Percentiles rank a stretch among this genome's conserved stretches.
Conservation (phyloP, 192 early-diverging fungal genomes). For the Coemansia sp. region DNA sequence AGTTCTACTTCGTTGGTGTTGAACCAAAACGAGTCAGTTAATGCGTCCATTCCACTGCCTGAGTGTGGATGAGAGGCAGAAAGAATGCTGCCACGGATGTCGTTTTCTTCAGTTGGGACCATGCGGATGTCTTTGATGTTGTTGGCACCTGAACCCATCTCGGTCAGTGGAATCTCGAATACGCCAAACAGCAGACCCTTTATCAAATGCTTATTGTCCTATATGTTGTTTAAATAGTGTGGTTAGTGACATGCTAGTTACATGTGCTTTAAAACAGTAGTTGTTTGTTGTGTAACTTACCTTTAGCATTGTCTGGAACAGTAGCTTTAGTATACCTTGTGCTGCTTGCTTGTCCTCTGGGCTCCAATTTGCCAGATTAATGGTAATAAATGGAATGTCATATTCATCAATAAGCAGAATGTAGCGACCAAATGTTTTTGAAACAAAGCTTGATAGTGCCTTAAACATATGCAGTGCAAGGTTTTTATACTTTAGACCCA, state of each 20-base stretch:
- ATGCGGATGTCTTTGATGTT: constrained; percentile 42
- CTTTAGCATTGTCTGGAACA: constrained; percentile 42
- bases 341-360: constrained; percentile 12
- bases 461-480: constrained; percentile 9
- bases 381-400: constrained; percentile 45
- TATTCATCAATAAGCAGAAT: constrained; percentile 45
- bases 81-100: constrained; percentile 26
- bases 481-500: not conserved
- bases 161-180: constrained; percentile 44
- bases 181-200: constrained; percentile 42
- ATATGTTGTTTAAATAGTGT: not conserved
- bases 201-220: constrained; percentile 24
- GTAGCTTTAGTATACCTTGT: constrained; percentile 12
- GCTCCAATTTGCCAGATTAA: constrained; percentile 20
- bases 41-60: constrained; percentile 25
- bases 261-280: too few species aligned
- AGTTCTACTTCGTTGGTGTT: constrained; percentile 31
- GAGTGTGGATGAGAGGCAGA: constrained; percentile 23
- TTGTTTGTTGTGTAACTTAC: constrained; percentile 5
- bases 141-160: constrained; percentile 43
- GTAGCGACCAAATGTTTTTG: constrained; percentile 23
- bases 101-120: constrained; percentile 30
- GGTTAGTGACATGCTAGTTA: not conserved
- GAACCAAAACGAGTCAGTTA: constrained; percentile 40
- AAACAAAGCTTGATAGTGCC: constrained; percentile 10